These are phyloP conservation scores for Leucoagaricus sp. DNA, from an alignment of 1,284 basidiomycete genomes.

Conservation along the genomic window DNA sequence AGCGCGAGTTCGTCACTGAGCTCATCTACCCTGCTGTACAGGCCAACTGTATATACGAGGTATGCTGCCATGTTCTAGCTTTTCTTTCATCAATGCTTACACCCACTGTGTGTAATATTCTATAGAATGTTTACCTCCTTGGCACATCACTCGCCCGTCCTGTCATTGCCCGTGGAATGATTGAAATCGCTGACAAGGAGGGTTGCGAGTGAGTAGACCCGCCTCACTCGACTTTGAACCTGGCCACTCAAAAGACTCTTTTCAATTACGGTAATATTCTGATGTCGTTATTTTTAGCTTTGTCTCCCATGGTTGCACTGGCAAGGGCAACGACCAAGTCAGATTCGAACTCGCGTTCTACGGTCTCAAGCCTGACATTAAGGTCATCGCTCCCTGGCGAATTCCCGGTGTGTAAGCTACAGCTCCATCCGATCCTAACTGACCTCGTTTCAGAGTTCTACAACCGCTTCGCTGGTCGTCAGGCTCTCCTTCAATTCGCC, in stretches of 20 bases:
- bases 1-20: slow-evolving; percentile 94
- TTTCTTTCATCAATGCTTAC: neutral
- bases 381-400: slow-evolving; percentile 98
- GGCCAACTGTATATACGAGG: slow-evolving; percentile 99
- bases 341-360: slow-evolving; percentile 99
- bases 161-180: slow-evolving; percentile 99
- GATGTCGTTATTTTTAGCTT: slow-evolving; percentile 51
- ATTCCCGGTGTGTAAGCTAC: slow-evolving; percentile 67
- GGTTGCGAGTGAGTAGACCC: slow-evolving; percentile 80
- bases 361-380: slow-evolving; percentile 97
- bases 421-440: neutral
- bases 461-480: slow-evolving; percentile 94
- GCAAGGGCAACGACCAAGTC: slow-evolving; percentile 99
- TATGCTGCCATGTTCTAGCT: slow-evolving; percentile 27
- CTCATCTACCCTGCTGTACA: slow-evolving; percentile 98
- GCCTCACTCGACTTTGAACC: neutral
- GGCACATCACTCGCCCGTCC: slow-evolving; percentile 98
- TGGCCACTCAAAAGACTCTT: neutral
- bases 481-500: slow-evolving; percentile 91
- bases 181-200: slow-evolving; percentile 87
- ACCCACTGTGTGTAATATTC: neutral
- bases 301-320: slow-evolving; percentile 98
- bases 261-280: neutral
- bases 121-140: slow-evolving; percentile 92
- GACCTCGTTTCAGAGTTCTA: slow-evolving; percentile 75